Percentiles rank a stretch among this genome's conserved stretches.
These are phyloP conservation scores for Vanderwaltozyma polyspora DNA, from an alignment of 805 yeast genomes.

Conservation along the genomic window DNA sequence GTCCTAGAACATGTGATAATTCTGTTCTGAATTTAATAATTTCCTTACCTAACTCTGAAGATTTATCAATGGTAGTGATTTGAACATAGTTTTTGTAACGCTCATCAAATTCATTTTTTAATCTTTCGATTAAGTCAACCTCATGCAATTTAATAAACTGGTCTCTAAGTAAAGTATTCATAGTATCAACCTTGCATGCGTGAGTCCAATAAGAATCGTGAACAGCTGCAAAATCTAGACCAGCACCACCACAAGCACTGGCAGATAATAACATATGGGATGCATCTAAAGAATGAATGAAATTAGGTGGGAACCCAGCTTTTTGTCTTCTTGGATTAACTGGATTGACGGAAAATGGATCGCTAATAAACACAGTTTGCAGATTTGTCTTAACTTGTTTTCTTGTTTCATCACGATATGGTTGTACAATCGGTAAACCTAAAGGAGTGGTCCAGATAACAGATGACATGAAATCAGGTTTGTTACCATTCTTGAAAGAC, in stretches of 20 bases:
- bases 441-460: slow-evolving; percentile 98
- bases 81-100: slow-evolving; percentile 68
- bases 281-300: slow-evolving; percentile 90
- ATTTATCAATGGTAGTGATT: slow-evolving; percentile 42
- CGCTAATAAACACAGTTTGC: slow-evolving; percentile 77
- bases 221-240: slow-evolving; percentile 79
- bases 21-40: slow-evolving; percentile 40
- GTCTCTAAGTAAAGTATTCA: slow-evolving; percentile 63
- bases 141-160: slow-evolving; percentile 71
- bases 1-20: slow-evolving; percentile 38
- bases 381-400: slow-evolving; percentile 67
- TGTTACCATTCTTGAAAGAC: slow-evolving; percentile 31
- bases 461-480: slow-evolving; percentile 63
- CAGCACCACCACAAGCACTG: slow-evolving; percentile 52
- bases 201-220: slow-evolving; percentile 99
- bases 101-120: slow-evolving; percentile 68
- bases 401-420: slow-evolving; percentile 63
- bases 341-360: slow-evolving; percentile 74
- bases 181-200: slow-evolving; percentile 64
- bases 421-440: slow-evolving; percentile 94
- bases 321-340: slow-evolving; percentile 85
- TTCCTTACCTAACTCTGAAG: slow-evolving; percentile 39
- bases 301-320: slow-evolving; percentile 92
- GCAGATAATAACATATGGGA: slow-evolving; percentile 94
- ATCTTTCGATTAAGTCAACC: slow-evolving; percentile 55